Evolutionary conservation across 2,329 filamentous ascomycete species (phyloP), one percentile per base, ranked within the genome.

Genomic region (Dactylellina cionopaga): DNA sequence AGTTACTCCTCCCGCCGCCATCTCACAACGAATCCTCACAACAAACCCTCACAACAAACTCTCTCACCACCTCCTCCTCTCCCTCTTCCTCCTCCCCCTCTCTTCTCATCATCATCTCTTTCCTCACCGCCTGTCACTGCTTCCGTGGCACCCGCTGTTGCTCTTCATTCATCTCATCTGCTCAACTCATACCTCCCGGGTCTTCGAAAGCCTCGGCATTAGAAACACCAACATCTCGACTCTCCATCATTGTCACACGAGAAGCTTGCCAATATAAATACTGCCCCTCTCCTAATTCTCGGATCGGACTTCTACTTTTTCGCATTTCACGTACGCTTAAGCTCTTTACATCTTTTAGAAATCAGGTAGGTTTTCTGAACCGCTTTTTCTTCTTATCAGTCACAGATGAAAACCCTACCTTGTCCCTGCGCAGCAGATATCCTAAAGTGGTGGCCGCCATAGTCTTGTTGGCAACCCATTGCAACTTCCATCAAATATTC

Each of bases 151-250:
- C n/a, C 17, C 29, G 19, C n/a, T 9, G 13, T 31, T 22, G 17
- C 10, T 11, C 19, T 13, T 11, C 37, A 24, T n/a, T 25, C 24
- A 9, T 19, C 2, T 13, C 33, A 24, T 4, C 13, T 27, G 33
- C 15, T 11, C 27, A 58, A 5, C 27, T 27, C 19, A 29, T 44
- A n/a, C 27, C 19, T 43, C 19, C 41, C 33, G 37, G 17, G 11
- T 25, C 35, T 25, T 37, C 54, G 35, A 10, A 29, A 49, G 49
- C 56, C 56, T 60, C 43, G 56, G 56, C 25, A 19, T 27, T 29
- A 4, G 39, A 25, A 31, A 19, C 29, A n/a, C 27, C 15, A 43
- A 7, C 15, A 49, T 41, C 58, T 63, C 58, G 33, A 52, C 3
- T 24, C 19, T 17, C 15, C 10, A 13, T 22, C 33, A 9, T 52